These are phyloP conservation scores for Closterium sp. DNA, from an alignment of 139 green algal species.

Conservation along the genomic window DNA sequence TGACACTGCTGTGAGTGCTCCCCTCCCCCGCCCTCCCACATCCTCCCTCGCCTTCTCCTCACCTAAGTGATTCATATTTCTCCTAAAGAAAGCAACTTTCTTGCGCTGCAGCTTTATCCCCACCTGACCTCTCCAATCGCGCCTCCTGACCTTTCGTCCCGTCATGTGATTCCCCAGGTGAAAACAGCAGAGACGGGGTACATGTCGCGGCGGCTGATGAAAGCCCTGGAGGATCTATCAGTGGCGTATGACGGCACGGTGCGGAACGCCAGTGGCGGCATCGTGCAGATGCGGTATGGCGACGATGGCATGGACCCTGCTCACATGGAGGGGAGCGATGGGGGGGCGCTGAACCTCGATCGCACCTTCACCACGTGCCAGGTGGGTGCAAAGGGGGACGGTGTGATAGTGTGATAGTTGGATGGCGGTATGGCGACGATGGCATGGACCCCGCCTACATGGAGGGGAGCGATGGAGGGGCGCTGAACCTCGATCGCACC, in stretches of 20 bases:
- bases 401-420: background rate
- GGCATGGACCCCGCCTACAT: constrained; percentile 89
- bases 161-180: constrained; percentile 51
- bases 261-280: constrained; percentile 78
- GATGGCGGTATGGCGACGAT: constrained; percentile 74
- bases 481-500: constrained; percentile 52
- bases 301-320: constrained; percentile 93
- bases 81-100: too few relatives aligned
- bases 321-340: constrained; percentile 79
- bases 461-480: constrained; percentile 57
- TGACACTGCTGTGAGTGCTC: constrained; percentile 81
- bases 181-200: constrained; percentile 99
- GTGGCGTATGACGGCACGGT: constrained; percentile 91
- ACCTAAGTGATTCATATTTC: too few relatives aligned
- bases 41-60: background rate
- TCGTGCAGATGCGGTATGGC: constrained; percentile 93
- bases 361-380: constrained; percentile 26
- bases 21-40: background rate
- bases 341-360: constrained; percentile 52
- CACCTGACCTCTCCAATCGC: too few relatives aligned
- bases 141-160: too few relatives aligned
- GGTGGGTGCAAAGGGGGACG: background rate
- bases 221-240: constrained; percentile 94
- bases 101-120: too few relatives aligned
- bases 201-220: constrained; percentile 97